Conservation (phyloP, 139 green algal genomes). For the Medakamo hakoo region DNA sequence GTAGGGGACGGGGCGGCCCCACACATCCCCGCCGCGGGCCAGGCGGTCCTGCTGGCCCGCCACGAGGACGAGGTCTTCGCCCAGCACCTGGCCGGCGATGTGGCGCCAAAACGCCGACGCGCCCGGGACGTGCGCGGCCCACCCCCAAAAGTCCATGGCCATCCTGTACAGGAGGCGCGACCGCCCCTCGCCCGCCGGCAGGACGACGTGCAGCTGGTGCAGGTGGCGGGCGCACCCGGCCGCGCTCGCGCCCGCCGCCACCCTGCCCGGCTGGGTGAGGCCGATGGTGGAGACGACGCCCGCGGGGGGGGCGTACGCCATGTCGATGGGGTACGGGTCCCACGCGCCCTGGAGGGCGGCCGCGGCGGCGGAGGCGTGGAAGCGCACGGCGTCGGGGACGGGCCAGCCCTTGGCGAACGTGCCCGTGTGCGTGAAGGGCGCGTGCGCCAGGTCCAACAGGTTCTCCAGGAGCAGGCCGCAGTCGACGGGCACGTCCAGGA, state of each 20-base stretch:
- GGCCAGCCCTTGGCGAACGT: conserved; percentile 96
- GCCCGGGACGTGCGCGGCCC: conserved; percentile 62
- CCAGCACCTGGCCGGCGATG: conserved; percentile 80
- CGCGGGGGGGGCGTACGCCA: conserved; percentile 91
- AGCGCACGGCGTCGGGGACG: conserved; percentile 76
- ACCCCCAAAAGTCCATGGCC: conserved; percentile 87
- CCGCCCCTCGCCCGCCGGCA: conserved; percentile 61
- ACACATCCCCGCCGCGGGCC: conserved; percentile 68
- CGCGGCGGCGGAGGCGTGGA: conserved; percentile 16
- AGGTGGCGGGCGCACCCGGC: conserved; percentile 76
- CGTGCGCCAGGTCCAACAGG: conserved; percentile 93
- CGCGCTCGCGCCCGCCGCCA: conserved; percentile 47
- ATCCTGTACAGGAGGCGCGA: conserved; percentile 97
- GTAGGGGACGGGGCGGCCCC: conserved; percentile 81
- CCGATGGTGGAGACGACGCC: conserved; percentile 79
- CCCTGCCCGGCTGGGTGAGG: conserved; percentile 74
- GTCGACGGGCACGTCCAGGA: conserved; percentile 91
- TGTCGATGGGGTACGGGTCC: conserved; percentile 98
- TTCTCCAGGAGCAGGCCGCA: conserved; percentile 98
- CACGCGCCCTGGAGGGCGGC: conserved; percentile 58
- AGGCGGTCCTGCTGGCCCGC: conserved; percentile 89
- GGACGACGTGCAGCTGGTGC: conserved; percentile 94
- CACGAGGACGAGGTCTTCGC: conserved; percentile 92
- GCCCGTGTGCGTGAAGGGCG: conserved; percentile 92
- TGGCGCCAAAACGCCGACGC: conserved; percentile 76